Evolutionary conservation across 306 rosid species (phyloP).

Genomic region (Cicer judaicum): DNA sequence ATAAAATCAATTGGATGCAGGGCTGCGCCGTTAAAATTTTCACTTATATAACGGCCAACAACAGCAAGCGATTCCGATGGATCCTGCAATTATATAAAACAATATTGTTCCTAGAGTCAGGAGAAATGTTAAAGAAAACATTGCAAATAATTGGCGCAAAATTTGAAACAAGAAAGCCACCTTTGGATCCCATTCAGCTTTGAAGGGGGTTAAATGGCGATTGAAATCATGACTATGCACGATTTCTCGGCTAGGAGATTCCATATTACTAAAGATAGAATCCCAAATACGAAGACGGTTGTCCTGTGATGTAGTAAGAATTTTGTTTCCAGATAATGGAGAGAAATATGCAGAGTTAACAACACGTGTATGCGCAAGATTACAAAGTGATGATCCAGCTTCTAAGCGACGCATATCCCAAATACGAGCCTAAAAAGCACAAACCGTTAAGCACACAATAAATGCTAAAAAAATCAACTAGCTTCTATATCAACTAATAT

Average conservation of each 20-base stretch:
- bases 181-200: constrained; percentile 99
- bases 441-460: constrained; percentile 17
- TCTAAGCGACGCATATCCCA: constrained; percentile 88
- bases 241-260: constrained; percentile 92
- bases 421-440: constrained; percentile 74
- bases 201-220: constrained; percentile 88
- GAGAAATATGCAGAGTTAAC: constrained; percentile 95
- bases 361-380: constrained; percentile 78
- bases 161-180: constrained; percentile 46
- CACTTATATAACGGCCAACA: constrained; percentile 91
- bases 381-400: constrained; percentile 63
- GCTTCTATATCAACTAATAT: neutral
- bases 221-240: constrained; percentile 95
- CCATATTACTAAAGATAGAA: constrained; percentile 80
- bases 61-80: constrained; percentile 87
- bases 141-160: neutral
- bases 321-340: constrained; percentile 77
- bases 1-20: constrained; percentile 95
- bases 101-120: neutral
- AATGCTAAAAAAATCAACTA: constrained; percentile 10
- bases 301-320: constrained; percentile 89
- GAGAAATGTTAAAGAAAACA: neutral
- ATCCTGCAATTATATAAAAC: constrained; percentile 62
- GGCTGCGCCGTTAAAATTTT: constrained; percentile 91
- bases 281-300: constrained; percentile 95